Conservation (phyloP, 192 early-diverging fungal species). For the Coemansia sp. region DNA sequence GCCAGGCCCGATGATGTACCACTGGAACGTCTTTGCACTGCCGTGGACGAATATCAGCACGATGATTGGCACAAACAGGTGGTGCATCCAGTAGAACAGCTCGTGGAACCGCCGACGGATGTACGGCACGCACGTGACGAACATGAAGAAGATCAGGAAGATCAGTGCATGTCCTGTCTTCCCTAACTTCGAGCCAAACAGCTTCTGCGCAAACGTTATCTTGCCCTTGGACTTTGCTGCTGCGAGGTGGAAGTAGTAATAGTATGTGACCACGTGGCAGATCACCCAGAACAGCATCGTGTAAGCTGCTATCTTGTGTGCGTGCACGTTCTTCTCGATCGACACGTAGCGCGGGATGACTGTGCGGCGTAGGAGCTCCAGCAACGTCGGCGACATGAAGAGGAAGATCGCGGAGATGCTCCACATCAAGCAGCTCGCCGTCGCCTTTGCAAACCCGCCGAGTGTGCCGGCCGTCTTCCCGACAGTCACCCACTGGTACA, state of each 20-base stretch:
- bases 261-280: conserved; percentile 72
- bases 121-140: conserved; percentile 36
- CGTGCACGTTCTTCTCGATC: conserved; percentile 84
- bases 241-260: conserved; percentile 65
- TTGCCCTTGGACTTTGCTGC: conserved; percentile 36
- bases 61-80: conserved; percentile 80
- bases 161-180: conserved; percentile 67
- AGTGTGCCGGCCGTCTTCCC: conserved; percentile 44
- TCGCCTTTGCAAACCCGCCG: conserved; percentile 35
- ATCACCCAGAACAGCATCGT: conserved; percentile 71
- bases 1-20: conserved; percentile 69
- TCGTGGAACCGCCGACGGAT: conserved; percentile 57
- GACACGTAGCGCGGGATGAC: conserved; percentile 70
- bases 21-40: conserved; percentile 75
- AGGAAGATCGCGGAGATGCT: conserved; percentile 63
- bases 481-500: conserved; percentile 61
- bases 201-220: conserved; percentile 51
- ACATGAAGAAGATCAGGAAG: conserved; percentile 44
- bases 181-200: conserved; percentile 66
- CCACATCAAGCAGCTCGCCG: conserved; percentile 57
- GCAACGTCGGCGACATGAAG: conserved; percentile 80
- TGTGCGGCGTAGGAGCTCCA: conserved; percentile 75
- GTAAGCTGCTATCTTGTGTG: conserved; percentile 80
- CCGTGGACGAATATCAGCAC: conserved; percentile 74
- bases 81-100: conserved; percentile 87